Conservation (phyloP, 768 basidiomycete genomes). For the Suillus placidus region DNA sequence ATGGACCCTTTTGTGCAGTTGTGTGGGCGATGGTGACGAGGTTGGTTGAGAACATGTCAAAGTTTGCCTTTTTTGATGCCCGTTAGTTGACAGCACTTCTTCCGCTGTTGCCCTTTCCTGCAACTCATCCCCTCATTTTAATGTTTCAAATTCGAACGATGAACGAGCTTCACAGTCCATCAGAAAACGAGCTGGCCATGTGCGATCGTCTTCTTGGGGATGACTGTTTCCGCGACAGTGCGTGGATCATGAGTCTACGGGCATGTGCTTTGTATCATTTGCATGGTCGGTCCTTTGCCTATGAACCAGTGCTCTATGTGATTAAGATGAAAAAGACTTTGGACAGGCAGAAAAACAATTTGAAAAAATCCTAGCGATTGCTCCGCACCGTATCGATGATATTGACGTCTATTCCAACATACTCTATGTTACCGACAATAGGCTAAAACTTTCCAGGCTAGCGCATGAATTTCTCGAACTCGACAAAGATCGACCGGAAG, state of each 20-base stretch:
- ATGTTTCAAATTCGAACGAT: constrained; percentile 88
- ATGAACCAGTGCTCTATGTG: neutral
- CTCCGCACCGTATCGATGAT: constrained; percentile 91
- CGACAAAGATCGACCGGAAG: constrained; percentile 93
- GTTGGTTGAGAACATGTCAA: constrained; percentile 40
- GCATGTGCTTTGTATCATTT: constrained; percentile 89
- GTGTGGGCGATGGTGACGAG: constrained; percentile 85
- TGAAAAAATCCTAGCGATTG: constrained; percentile 74
- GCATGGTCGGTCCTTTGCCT: constrained; percentile 60
- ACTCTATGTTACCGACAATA: constrained; percentile 91
- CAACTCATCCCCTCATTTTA: constrained; percentile 56
- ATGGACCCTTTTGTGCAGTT: constrained; percentile 83
- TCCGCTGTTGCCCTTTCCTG: constrained; percentile 49
- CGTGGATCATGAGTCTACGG: constrained; percentile 84
- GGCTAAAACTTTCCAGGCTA: constrained; percentile 83
- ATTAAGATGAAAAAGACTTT: constrained; percentile 62
- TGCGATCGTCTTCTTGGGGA: constrained; percentile 76
- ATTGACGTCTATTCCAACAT: constrained; percentile 97
- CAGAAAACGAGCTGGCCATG: constrained; percentile 79
- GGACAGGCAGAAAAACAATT: constrained; percentile 84
- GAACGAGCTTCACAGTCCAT: constrained; percentile 87
- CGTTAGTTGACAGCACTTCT: constrained; percentile 47
- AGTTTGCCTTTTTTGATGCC: neutral
- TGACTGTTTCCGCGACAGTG: constrained; percentile 77
- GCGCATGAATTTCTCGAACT: constrained; percentile 89